These are phyloP conservation scores for Trichoderma guizhouense DNA, from an alignment of 2,329 filamentous ascomycete species.

Conservation along the genomic window DNA sequence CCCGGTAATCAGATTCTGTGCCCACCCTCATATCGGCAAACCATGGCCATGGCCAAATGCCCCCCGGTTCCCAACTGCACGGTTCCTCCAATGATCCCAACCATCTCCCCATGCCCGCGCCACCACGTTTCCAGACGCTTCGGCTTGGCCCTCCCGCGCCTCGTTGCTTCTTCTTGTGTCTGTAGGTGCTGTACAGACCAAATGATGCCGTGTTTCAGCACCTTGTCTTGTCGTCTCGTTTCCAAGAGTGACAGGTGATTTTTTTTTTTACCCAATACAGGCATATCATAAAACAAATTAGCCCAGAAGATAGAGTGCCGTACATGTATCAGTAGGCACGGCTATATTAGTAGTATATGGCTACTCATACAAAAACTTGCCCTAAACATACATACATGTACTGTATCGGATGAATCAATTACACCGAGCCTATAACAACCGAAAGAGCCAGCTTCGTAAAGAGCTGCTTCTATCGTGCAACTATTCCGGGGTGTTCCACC, in stretches of 20 bases:
- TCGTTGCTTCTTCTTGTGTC: not conserved
- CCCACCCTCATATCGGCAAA: conserved; percentile 15
- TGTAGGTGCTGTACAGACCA: not conserved
- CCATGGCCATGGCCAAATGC: not conserved
- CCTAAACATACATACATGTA: not conserved
- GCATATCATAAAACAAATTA: not conserved
- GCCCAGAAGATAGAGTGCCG: not conserved
- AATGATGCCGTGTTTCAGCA: not conserved
- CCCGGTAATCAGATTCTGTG: conserved; percentile 9
- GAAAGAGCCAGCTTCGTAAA: not conserved
- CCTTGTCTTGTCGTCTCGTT: not conserved
- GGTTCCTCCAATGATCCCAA: not conserved
- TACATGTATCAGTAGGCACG: not conserved
- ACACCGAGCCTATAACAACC: not conserved
- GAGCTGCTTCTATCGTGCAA: not conserved
- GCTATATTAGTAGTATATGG: not conserved
- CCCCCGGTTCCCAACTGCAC: not conserved
- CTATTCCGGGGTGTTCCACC: not conserved
- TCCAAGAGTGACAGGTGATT: not conserved
- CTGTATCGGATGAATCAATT: not conserved
- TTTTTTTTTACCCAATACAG: not conserved
- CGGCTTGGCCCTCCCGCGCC: not conserved
- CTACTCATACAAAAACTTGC: not conserved
- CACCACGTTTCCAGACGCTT: not conserved
- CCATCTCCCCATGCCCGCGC: not conserved